These are phyloP conservation scores for Halophytophthora polymorphica DNA, from an alignment of 352 stramenopile species.

Conservation along the genomic window DNA sequence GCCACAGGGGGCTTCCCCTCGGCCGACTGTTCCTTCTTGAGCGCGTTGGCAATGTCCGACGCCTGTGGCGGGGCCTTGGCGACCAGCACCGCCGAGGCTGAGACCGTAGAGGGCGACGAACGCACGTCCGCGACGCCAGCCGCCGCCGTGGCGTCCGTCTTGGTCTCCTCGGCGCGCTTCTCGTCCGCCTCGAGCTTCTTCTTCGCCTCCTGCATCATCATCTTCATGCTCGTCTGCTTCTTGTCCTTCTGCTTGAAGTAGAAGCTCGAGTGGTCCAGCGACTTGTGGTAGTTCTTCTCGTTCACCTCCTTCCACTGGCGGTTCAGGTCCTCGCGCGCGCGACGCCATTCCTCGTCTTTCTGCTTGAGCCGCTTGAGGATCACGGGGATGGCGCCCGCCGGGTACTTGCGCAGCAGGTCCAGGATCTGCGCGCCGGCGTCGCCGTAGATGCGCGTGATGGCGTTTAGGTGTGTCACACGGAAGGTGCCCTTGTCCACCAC, in stretches of 20 bases:
- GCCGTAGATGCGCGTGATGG: constrained; percentile 98
- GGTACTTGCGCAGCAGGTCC: constrained; percentile 96
- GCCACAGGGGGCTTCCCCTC: neutral
- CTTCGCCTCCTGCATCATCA: constrained; percentile 87
- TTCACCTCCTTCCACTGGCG: constrained; percentile 97
- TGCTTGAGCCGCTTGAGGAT: constrained; percentile 98
- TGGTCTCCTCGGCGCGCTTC: constrained; percentile 31
- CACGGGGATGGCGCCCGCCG: constrained; percentile 95
- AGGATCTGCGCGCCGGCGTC: constrained; percentile 90
- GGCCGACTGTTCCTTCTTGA: constrained; percentile 51
- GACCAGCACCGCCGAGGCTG: constrained; percentile 17
- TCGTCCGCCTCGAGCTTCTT: constrained; percentile 76
- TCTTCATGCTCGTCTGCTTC: constrained; percentile 94
- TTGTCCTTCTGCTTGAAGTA: constrained; percentile 99
- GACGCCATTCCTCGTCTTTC: constrained; percentile 97
- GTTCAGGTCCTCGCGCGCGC: constrained; percentile 92
- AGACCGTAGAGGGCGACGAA: constrained; percentile 24
- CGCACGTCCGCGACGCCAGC: neutral
- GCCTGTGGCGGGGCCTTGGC: constrained; percentile 41
- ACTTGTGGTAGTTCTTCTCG: constrained; percentile 98
- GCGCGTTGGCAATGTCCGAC: constrained; percentile 54
- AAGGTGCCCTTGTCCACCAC: constrained; percentile 95
- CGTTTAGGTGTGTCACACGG: constrained; percentile 95
- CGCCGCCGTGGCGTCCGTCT: constrained; percentile 12
- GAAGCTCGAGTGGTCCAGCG: constrained; percentile 97